Percentiles rank a stretch among this genome's conserved stretches.
Conservation (phyloP, 805 yeast species). For the Wickerhamiella cacticola region DNA sequence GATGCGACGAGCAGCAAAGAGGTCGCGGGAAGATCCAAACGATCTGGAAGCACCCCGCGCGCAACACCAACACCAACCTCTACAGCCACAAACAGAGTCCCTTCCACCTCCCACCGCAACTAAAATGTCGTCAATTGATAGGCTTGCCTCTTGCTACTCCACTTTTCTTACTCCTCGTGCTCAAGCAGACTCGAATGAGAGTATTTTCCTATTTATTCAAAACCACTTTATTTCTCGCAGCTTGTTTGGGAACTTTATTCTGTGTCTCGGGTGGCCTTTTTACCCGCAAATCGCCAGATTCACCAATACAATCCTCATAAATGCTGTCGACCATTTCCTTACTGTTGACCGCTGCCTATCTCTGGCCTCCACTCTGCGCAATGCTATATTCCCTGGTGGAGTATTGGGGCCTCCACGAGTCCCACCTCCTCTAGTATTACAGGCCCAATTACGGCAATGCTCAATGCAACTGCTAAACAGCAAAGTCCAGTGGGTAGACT, state of each 20-base stretch:
- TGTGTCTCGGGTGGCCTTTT: conserved; percentile 1
- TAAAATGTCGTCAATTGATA: too few species aligned
- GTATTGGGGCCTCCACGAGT: conserved; percentile 8
- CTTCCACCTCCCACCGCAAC: too few species aligned
- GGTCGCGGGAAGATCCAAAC: too few species aligned
- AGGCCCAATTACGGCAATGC: neutral
- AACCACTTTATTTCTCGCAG: conserved; percentile 4
- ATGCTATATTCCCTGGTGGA: conserved; percentile 9
- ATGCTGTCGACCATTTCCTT: neutral
- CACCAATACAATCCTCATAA: neutral
- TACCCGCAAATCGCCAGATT: neutral
- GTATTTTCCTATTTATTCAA: conserved; percentile 3
- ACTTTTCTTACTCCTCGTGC: neutral
- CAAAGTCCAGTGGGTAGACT: neutral
- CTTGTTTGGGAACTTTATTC: neutral
- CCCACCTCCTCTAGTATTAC: neutral
- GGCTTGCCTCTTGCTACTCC: too few species aligned
- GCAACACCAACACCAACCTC: too few species aligned
- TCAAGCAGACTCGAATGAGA: neutral
- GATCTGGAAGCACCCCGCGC: too few species aligned
- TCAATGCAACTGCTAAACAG: neutral
- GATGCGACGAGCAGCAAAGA: neutral
- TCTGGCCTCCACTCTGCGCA: neutral
- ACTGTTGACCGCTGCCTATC: neutral
- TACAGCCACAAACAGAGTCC: too few species aligned